Percentiles rank a stretch among this genome's conserved stretches.
These are phyloP conservation scores for Tricharina praecox DNA, from an alignment of 495 filamentous ascomycete species.

Conservation along the genomic window DNA sequence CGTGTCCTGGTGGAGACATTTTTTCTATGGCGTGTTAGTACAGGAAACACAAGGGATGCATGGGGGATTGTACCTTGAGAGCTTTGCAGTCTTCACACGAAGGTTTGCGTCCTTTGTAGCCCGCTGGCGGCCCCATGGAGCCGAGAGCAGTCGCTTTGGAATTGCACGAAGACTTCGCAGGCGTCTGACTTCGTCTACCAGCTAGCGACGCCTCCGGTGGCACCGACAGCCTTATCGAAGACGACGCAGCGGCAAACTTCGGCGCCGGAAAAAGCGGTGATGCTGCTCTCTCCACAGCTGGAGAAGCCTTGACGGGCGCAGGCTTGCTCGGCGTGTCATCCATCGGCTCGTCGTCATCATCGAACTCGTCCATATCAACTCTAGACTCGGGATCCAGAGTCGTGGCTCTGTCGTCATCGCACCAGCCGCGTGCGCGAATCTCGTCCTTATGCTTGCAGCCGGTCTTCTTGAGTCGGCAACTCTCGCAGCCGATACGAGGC, in stretches of 20 bases:
- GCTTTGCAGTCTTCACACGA: constrained; percentile 24
- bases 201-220: no score
- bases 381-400: background rate
- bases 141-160: background rate
- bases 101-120: constrained; percentile 24
- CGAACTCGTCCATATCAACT: no score
- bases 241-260: no score
- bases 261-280: no score
- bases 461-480: constrained; percentile 23
- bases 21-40: constrained; percentile 17
- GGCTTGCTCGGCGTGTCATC: background rate
- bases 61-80: constrained; percentile 17
- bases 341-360: constrained; percentile 7
- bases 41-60: constrained; percentile 1
- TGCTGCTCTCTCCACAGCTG: background rate
- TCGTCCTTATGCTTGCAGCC: constrained; percentile 25
- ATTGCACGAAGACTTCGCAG: constrained; percentile 1
- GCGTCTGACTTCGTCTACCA: constrained; percentile 11
- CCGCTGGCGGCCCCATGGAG: constrained; percentile 14
- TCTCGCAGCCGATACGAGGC: constrained; percentile 22
- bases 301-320: background rate
- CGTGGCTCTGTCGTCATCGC: constrained; percentile 3
- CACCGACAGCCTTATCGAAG: no score
- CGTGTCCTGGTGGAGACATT: constrained; percentile 22
- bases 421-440: constrained; percentile 14